A percentile compares a stretch with the other conserved stretches of the same genome.
Conservation (phyloP, 768 basidiomycete species). For the Kwoniella dendrophila region DNA sequence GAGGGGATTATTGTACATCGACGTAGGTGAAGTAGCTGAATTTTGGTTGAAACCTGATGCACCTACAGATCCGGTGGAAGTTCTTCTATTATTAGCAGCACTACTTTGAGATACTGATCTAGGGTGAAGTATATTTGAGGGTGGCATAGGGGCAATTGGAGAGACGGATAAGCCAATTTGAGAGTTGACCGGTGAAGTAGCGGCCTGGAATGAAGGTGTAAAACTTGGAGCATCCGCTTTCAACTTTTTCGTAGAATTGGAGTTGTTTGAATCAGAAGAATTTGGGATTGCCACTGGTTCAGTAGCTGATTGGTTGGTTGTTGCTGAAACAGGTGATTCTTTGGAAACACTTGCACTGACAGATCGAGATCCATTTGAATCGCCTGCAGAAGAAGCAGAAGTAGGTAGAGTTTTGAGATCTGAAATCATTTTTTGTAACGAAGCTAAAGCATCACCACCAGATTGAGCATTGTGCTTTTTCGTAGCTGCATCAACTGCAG, state of each 20-base stretch:
- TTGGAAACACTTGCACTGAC: constrained; percentile 23
- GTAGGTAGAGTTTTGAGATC: constrained; percentile 83
- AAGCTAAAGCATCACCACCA: constrained; percentile 42
- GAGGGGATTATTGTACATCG: constrained; percentile 11
- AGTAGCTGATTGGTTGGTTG: constrained; percentile 1
- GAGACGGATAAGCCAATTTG: constrained; percentile 26
- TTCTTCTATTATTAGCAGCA: constrained; percentile 16
- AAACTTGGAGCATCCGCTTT: constrained; percentile 52
- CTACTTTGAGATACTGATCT: constrained; percentile 21
- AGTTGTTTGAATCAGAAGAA: constrained; percentile 3
- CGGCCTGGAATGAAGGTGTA: constrained; percentile 41
- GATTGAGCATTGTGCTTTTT: constrained; percentile 28
- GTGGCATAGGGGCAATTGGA: constrained; percentile 17
- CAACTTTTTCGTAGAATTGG: constrained; percentile 34
- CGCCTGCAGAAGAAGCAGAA: constrained; percentile 56
- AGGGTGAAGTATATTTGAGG: constrained; percentile 13
- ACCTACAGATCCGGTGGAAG: constrained; percentile 21
- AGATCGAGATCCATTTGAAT: constrained; percentile 29
- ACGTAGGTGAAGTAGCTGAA: constrained; percentile 2
- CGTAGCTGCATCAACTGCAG: constrained; percentile 38
- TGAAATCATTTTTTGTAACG: constrained; percentile 85
- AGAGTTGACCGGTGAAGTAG: constrained; percentile 34
- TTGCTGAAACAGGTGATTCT: constrained; percentile 16
- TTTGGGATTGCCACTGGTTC: constrained; percentile 27
- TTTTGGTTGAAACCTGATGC: constrained; percentile 1